Conservation (phyloP, 306 rosid genomes). For the Bauhinia variegata region DNA sequence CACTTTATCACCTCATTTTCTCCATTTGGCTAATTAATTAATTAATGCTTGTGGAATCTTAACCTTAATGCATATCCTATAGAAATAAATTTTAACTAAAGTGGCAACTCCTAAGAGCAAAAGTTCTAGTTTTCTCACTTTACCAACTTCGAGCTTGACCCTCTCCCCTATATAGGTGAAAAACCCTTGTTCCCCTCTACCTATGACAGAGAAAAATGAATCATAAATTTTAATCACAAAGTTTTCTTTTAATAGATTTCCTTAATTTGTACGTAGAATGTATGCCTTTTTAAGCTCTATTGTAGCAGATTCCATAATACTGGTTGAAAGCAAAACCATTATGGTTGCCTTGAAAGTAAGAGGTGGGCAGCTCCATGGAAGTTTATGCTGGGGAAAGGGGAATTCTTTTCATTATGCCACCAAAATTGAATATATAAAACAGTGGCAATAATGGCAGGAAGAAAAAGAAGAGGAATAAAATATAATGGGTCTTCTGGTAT, state of each 20-base stretch:
- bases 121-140: too few species aligned
- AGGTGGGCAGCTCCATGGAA: not conserved
- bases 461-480: constrained; percentile 1
- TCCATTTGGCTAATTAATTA: not conserved
- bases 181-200: too few species aligned
- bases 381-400: not conserved
- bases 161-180: too few species aligned
- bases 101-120: too few species aligned
- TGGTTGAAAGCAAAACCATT: constrained; percentile 8
- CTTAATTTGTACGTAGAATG: too few species aligned
- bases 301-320: constrained; percentile 6
- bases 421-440: too few species aligned
- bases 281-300: too few species aligned
- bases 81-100: too few species aligned
- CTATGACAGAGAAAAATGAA: too few species aligned
- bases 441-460: constrained; percentile 19
- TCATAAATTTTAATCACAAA: not conserved
- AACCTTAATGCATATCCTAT: not conserved
- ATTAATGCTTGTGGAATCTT: not conserved
- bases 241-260: not conserved
- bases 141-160: too few species aligned
- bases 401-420: not conserved
- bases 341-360: constrained; percentile 26
- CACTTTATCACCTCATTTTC: not conserved
- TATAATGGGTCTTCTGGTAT: not conserved